Evolutionary conservation across 2,329 filamentous ascomycete genomes (phyloP).

Genomic region (Kalmusia sp.): DNA sequence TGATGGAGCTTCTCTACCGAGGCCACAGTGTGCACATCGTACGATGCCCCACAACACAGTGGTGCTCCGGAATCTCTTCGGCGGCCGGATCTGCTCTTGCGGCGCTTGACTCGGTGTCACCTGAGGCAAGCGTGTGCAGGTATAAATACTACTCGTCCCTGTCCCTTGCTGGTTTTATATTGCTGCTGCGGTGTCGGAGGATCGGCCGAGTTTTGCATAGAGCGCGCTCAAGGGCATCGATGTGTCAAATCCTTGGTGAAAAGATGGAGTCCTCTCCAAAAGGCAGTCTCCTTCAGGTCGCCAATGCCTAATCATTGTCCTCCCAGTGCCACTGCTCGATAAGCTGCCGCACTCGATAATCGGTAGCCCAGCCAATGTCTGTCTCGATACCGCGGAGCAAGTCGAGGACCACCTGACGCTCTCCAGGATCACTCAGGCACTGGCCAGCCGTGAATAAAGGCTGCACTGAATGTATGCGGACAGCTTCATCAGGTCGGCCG

Average conservation of each 20-base stretch:
- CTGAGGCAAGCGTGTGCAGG: background rate
- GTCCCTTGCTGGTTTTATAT: background rate
- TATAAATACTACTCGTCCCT: background rate
- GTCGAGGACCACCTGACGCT: conserved; percentile 62
- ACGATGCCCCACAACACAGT: background rate
- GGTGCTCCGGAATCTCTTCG: background rate
- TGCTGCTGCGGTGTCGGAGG: background rate
- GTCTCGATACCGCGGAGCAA: conserved; percentile 65
- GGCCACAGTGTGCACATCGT: background rate
- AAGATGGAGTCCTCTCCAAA: background rate
- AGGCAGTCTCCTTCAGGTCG: conserved; percentile 2
- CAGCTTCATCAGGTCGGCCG: conserved; percentile 61
- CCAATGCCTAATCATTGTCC: conserved; percentile 25
- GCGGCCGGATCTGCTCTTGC: background rate
- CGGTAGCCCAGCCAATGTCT: conserved; percentile 70
- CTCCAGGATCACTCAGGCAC: conserved; percentile 61
- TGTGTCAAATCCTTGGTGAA: background rate
- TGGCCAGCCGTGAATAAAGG: conserved; percentile 69
- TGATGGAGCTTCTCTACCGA: background rate
- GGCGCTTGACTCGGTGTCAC: background rate
- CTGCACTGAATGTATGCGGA: conserved; percentile 65
- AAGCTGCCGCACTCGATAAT: conserved; percentile 65
- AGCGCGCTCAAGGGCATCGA: background rate
- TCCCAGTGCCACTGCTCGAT: conserved; percentile 55
- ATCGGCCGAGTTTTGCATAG: background rate